phyloP scores from a whole-genome alignment of 352 stramenopile genomes.

The Globisporangium yorkense region DNA sequence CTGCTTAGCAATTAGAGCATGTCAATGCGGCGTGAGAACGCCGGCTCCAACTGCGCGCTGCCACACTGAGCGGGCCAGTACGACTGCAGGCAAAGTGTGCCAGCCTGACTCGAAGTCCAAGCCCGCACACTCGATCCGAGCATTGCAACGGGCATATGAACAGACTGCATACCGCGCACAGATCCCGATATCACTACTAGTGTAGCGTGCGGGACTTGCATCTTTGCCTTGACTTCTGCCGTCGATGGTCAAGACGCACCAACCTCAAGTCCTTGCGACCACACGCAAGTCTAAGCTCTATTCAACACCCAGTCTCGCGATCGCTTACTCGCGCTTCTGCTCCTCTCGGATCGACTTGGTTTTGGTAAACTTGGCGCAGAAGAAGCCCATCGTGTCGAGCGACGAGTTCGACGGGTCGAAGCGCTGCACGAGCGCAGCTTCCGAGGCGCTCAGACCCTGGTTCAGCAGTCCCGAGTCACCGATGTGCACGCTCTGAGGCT shows the following conservation, averaged over 20 bases:
- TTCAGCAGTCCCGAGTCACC: conserved; percentile 64
- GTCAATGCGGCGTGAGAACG: too few relatives aligned
- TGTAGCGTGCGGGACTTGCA: too few relatives aligned
- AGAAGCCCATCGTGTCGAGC: conserved; percentile 93
- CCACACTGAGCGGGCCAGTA: too few relatives aligned
- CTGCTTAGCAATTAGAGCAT: too few relatives aligned
- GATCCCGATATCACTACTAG: too few relatives aligned
- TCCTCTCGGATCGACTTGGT: conserved; percentile 39
- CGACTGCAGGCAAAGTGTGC: too few relatives aligned
- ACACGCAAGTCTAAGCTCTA: not conserved
- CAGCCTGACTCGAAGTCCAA: too few relatives aligned
- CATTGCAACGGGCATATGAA: too few relatives aligned
- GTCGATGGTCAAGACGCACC: not conserved
- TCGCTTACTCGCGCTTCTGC: not conserved
- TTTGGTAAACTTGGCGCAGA: conserved; percentile 91
- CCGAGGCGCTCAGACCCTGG: conserved; percentile 63
- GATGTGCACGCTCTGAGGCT: conserved; percentile 51
- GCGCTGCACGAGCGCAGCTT: conserved; percentile 75
- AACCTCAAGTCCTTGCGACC: not conserved
- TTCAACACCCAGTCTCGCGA: not conserved
- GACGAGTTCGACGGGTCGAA: conserved; percentile 82
- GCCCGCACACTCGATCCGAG: too few relatives aligned
- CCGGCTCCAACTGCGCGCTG: too few relatives aligned
- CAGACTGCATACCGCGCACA: too few relatives aligned
- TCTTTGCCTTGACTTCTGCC: too few relatives aligned